Evolutionary conservation across 1,284 basidiomycete species (phyloP).

Genomic region (Inonotus hispidus): DNA sequence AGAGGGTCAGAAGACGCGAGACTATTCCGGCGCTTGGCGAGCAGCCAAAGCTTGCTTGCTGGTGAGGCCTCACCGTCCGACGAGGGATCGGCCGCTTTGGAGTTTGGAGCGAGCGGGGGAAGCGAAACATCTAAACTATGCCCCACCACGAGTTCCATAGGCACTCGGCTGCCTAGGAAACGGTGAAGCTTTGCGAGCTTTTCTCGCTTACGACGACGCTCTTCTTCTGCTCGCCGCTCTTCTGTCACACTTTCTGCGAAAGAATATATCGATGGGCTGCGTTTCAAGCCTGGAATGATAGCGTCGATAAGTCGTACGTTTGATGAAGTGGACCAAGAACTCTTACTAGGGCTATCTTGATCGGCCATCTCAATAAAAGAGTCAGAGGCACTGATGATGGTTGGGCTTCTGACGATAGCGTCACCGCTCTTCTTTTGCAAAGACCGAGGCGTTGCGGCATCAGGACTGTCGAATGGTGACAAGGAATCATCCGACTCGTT

Average conservation of each 20-base stretch:
- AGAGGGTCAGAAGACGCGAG: conserved; percentile 42
- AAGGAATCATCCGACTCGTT: conserved; percentile 30
- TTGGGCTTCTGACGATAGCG: conserved; percentile 18
- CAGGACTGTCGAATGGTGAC: conserved; percentile 19
- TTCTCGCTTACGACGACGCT: conserved; percentile 61
- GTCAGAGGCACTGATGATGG: conserved; percentile 24
- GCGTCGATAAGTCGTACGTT: conserved; percentile 21
- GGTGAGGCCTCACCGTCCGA: conserved; percentile 20
- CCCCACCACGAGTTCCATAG: conserved; percentile 60
- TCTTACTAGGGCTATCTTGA: conserved; percentile 18
- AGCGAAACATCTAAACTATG: conserved; percentile 36
- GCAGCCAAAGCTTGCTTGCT: conserved; percentile 36
- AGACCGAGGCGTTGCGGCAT: conserved; percentile 10
- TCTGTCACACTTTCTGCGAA: conserved; percentile 45
- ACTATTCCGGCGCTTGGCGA: conserved; percentile 46
- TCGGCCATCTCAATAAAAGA: conserved; percentile 27
- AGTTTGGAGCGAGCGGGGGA: conserved; percentile 32
- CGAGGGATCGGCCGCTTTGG: not conserved
- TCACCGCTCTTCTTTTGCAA: conserved; percentile 5
- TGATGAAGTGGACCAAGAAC: not conserved
- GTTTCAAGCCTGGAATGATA: conserved; percentile 22
- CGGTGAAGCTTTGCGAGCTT: conserved; percentile 74
- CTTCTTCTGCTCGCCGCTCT: conserved; percentile 51
- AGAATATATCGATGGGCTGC: conserved; percentile 36
- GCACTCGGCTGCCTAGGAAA: conserved; percentile 72